Evolutionary conservation across 768 basidiomycete species (phyloP).

Genomic region (Antrodiella citrinella): DNA sequence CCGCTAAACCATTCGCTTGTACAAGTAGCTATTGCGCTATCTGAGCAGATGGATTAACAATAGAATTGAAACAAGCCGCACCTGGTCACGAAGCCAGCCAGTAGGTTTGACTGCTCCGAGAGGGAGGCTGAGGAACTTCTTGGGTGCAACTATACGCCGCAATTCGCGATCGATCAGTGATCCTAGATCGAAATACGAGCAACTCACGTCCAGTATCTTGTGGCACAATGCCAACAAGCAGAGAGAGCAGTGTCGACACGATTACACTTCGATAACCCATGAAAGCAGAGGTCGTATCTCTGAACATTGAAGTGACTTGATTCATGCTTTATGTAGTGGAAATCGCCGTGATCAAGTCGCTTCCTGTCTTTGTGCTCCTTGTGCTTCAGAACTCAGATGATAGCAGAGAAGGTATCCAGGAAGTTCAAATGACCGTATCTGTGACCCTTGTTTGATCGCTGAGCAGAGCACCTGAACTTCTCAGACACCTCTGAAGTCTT

Average conservation of each 20-base stretch:
- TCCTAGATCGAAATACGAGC: background rate
- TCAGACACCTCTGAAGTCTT: no score
- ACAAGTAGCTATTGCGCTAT: conserved; percentile 19
- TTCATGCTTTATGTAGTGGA: background rate
- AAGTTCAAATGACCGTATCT: background rate
- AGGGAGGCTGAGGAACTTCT: conserved; percentile 23
- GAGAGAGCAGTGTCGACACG: background rate
- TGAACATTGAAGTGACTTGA: background rate
- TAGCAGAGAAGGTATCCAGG: background rate
- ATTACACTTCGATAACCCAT: background rate
- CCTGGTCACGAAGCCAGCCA: conserved; percentile 26
- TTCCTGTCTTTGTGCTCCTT: background rate
- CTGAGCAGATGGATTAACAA: background rate
- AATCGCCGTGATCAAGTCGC: background rate
- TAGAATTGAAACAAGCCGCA: conserved; percentile 1
- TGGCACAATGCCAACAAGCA: background rate
- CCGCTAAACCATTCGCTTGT: conserved; percentile 27
- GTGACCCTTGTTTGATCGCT: no score
- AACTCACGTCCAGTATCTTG: conserved; percentile 7
- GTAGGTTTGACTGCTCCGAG: conserved; percentile 22
- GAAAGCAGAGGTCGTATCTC: background rate
- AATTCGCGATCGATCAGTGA: background rate
- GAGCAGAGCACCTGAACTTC: no score
- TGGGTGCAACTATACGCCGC: conserved; percentile 19
- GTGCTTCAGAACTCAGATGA: no score